Conservation (phyloP, 1,139 yeast species). For the Ogataea hybrid region DNA sequence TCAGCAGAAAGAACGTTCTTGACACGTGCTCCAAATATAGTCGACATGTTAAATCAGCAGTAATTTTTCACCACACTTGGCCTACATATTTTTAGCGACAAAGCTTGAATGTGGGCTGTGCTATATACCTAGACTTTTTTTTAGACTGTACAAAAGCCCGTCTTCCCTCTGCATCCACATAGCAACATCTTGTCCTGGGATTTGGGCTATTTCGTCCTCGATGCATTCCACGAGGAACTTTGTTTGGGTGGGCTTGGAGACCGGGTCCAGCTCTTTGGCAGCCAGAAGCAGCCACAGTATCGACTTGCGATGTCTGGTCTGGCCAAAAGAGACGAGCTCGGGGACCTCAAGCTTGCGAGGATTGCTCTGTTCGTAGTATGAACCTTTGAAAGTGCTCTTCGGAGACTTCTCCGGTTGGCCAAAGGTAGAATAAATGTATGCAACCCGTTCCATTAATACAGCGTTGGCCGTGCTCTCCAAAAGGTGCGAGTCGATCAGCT, state of each 20-base stretch:
- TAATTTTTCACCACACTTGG: too few relatives aligned
- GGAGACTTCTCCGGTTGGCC: constrained; percentile 16
- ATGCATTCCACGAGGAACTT: constrained; percentile 23
- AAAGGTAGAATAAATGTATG: constrained; percentile 43
- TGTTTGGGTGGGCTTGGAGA: constrained; percentile 25
- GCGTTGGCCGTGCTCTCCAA: constrained; percentile 42
- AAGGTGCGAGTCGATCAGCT: constrained; percentile 40
- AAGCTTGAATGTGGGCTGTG: too few relatives aligned
- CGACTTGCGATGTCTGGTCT: constrained; percentile 67
- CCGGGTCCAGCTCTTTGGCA: constrained; percentile 64
- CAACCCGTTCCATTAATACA: constrained; percentile 35
- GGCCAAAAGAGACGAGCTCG: constrained; percentile 45
- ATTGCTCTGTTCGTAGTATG: constrained; percentile 37
- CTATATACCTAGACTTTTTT: too few relatives aligned
- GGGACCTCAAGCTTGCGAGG: constrained; percentile 39
- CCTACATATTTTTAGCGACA: too few relatives aligned
- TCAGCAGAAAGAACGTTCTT: too few relatives aligned
- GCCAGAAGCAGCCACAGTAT: constrained; percentile 79
- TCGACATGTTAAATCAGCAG: too few relatives aligned
- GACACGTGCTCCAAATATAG: too few relatives aligned
- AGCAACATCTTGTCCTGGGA: not conserved
- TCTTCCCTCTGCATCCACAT: too few relatives aligned
- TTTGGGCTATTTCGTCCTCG: constrained; percentile 17
- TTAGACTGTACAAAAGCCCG: too few relatives aligned
- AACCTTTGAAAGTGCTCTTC: not conserved